phyloP scores from a whole-genome alignment of 345 rosid species.

The Eucalyptus victrix region DNA sequence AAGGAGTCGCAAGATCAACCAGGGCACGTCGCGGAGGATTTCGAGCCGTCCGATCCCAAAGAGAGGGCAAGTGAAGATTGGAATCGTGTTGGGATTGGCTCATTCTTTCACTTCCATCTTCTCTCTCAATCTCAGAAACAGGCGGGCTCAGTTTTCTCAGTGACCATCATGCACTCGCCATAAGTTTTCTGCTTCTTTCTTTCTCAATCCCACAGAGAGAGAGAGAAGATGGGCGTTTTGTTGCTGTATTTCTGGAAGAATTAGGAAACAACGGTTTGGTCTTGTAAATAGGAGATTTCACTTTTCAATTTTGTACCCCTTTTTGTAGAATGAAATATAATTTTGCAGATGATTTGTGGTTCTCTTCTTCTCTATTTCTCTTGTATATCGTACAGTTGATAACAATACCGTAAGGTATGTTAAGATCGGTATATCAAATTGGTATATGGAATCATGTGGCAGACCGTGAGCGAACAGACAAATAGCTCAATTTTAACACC shows the following conservation, averaged over 20 bases:
- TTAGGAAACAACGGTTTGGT: not conserved
- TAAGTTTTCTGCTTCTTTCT: not conserved
- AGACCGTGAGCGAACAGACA: not conserved
- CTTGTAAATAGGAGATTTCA: not conserved
- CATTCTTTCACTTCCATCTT: slow-evolving; percentile 31
- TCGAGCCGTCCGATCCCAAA: slow-evolving; percentile 27
- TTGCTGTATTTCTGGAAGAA: not conserved
- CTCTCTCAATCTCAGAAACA: not conserved
- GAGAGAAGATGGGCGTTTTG: not conserved
- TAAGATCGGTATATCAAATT: not conserved
- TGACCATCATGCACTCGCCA: not conserved
- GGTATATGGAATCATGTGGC: not conserved
- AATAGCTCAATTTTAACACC: not conserved
- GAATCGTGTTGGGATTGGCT: slow-evolving; percentile 29
- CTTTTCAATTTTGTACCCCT: not conserved
- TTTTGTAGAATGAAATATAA: not conserved
- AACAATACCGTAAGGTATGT: not conserved
- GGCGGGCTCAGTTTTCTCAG: not conserved
- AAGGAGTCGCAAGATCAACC: not conserved
- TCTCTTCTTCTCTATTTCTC: not conserved
- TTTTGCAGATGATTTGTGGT: not conserved
- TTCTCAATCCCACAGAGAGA: not conserved
- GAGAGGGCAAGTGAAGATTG: slow-evolving; percentile 39
- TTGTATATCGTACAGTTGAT: not conserved
- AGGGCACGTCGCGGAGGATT: not conserved